These are phyloP conservation scores for Cyberlindnera bimundalis DNA, from an alignment of 805 yeast genomes.

Conservation along the genomic window DNA sequence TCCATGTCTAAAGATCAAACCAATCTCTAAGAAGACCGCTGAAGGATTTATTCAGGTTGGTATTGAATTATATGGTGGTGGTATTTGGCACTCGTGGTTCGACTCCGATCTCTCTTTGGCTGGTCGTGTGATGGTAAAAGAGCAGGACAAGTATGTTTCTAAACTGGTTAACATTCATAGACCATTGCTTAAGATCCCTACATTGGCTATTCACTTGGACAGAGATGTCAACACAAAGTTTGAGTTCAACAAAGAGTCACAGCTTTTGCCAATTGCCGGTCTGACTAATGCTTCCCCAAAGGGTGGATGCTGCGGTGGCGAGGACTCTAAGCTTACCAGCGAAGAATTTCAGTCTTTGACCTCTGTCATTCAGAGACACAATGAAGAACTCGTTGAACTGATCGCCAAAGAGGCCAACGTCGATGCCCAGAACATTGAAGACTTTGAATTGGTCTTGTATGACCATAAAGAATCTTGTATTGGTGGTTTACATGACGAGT, in stretches of 20 bases:
- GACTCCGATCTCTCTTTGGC: constrained; percentile 91
- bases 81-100: constrained; percentile 96
- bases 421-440: constrained; percentile 60
- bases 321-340: constrained; percentile 41
- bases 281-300: constrained; percentile 36
- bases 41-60: constrained; percentile 89
- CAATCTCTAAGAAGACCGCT: constrained; percentile 62
- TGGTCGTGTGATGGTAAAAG: constrained; percentile 77
- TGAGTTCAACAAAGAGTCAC: constrained; percentile 86
- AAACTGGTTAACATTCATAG: constrained; percentile 73
- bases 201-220: constrained; percentile 88
- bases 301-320: constrained; percentile 48
- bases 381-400: constrained; percentile 60
- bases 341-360: constrained; percentile 64
- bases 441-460: constrained; percentile 81
- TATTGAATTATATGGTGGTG: constrained; percentile 94
- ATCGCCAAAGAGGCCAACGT: constrained; percentile 65
- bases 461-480: constrained; percentile 81
- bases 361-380: constrained; percentile 70
- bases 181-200: constrained; percentile 88
- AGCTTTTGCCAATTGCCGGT: constrained; percentile 84
- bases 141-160: constrained; percentile 46
- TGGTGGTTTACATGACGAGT: constrained; percentile 90
- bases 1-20: constrained; percentile 86
- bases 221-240: constrained; percentile 73